A percentile compares a stretch with the other conserved stretches of the same genome.
Evolutionary conservation across 257 asterid genomes (phyloP).

Genomic region (Rehmannia glutinosa): DNA sequence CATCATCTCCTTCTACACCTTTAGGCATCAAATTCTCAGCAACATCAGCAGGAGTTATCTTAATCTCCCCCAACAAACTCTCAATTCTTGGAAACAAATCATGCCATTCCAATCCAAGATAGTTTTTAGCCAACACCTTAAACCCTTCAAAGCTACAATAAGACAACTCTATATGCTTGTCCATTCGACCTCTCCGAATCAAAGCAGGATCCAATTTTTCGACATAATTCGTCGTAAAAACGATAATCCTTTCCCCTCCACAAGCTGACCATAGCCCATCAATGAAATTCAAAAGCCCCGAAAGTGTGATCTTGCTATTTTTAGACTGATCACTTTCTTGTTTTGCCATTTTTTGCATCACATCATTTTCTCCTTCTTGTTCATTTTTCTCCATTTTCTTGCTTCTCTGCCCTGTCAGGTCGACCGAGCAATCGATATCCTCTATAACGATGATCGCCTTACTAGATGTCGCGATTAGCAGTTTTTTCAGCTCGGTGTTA

Average conservation of each 20-base stretch:
- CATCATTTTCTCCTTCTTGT: constrained; percentile 7
- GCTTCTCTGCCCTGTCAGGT: constrained; percentile 27
- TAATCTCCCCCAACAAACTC: constrained; percentile 16
- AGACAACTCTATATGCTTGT: constrained; percentile 39
- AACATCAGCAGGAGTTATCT: constrained; percentile 47
- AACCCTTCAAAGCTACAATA: constrained; percentile 39
- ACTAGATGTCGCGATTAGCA: constrained; percentile 19
- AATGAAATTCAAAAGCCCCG: constrained; percentile 40
- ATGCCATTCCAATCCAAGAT: constrained; percentile 27
- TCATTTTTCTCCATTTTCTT: too few relatives aligned
- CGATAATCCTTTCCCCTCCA: constrained; percentile 34
- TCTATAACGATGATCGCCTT: constrained; percentile 34
- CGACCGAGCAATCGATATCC: constrained; percentile 37
- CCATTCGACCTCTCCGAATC: constrained; percentile 42
- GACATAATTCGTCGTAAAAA: constrained; percentile 37
- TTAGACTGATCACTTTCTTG: constrained; percentile 11
- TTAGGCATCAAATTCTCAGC: constrained; percentile 42
- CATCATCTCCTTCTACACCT: constrained; percentile 8
- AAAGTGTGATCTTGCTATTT: constrained; percentile 33
- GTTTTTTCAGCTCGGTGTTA: constrained; percentile 28
- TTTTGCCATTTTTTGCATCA: not conserved
- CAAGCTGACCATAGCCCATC: constrained; percentile 50
- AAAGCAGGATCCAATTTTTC: constrained; percentile 40
- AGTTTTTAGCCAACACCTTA: constrained; percentile 34
- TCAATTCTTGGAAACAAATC: constrained; percentile 23